These are phyloP conservation scores for Sideroxylon spinosum DNA, from an alignment of 179 eudicot species.

Conservation along the genomic window DNA sequence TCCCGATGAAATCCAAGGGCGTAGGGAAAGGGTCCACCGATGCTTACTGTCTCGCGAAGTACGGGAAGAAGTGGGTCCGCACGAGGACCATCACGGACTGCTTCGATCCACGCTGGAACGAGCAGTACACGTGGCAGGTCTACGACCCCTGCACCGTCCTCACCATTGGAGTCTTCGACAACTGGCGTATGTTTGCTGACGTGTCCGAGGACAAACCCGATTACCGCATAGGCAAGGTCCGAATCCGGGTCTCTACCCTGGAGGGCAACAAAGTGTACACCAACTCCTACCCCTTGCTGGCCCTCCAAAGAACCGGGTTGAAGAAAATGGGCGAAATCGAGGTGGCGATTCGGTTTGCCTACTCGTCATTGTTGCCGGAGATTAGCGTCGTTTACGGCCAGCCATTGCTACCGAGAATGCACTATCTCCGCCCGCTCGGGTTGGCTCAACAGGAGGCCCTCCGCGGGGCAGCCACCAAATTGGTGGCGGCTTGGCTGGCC, in stretches of 20 bases:
- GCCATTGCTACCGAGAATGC: conserved; percentile 81
- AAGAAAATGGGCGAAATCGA: conserved; percentile 98
- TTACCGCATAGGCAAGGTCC: conserved; percentile 63
- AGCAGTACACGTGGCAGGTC: conserved; percentile 98
- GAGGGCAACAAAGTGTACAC: conserved; percentile 86
- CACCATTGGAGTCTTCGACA: conserved; percentile 84
- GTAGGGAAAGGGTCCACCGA: conserved; percentile 86
- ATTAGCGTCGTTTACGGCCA: conserved; percentile 74
- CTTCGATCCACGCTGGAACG: conserved; percentile 94
- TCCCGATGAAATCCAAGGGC: conserved; percentile 78
- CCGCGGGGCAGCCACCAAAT: conserved; percentile 71
- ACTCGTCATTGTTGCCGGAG: conserved; percentile 78
- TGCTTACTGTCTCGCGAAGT: conserved; percentile 91
- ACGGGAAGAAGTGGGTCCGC: conserved; percentile 95
- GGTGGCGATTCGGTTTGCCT: conserved; percentile 71
- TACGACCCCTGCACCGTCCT: conserved; percentile 88
- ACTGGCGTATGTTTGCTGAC: conserved; percentile 75
- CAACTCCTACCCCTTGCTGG: conserved; percentile 72
- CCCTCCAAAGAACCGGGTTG: conserved; percentile 50
- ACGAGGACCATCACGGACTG: conserved; percentile 69
- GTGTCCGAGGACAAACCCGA: conserved; percentile 62
- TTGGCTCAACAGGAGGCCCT: conserved; percentile 89
- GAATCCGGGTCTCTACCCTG: conserved; percentile 79
- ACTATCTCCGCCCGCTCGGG: conserved; percentile 84
- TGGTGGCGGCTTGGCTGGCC: conserved; percentile 82